Conservation (phyloP, 345 rosid genomes). For the Populus deltoides region DNA sequence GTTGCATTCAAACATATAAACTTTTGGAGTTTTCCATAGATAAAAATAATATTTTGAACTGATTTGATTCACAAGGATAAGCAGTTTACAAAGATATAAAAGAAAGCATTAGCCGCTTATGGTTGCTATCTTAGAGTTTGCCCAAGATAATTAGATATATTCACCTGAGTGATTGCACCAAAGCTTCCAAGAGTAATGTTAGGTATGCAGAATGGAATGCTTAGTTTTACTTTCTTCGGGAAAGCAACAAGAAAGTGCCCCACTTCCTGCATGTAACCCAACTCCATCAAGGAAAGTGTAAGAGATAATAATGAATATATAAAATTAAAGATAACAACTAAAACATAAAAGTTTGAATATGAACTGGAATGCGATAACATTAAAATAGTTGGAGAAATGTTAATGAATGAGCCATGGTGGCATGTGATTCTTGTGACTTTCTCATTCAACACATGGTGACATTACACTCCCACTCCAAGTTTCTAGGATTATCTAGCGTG, state of each 20-base stretch:
- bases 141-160: neutral
- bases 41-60: too few species aligned
- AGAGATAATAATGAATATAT: too few species aligned
- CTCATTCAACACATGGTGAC: neutral
- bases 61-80: neutral
- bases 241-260: constrained; percentile 88
- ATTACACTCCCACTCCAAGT: neutral
- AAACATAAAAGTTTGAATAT: neutral
- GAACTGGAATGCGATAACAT: neutral
- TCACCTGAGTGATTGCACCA: constrained; percentile 95
- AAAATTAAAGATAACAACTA: too few species aligned
- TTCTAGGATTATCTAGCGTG: neutral
- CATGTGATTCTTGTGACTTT: neutral
- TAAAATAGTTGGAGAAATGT: neutral
- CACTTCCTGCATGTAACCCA: constrained; percentile 59
- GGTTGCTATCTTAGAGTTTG: neutral
- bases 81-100: neutral
- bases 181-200: constrained; percentile 97
- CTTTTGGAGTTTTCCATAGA: too few species aligned
- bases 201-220: constrained; percentile 92
- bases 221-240: constrained; percentile 85
- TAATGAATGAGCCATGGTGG: neutral
- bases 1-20: too few species aligned
- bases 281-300: neutral
- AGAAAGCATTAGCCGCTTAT: neutral